Percentiles rank a stretch among this genome's conserved stretches.
phyloP scores from a whole-genome alignment of 768 basidiomycete species.

The Psilocybe cyanescens region DNA sequence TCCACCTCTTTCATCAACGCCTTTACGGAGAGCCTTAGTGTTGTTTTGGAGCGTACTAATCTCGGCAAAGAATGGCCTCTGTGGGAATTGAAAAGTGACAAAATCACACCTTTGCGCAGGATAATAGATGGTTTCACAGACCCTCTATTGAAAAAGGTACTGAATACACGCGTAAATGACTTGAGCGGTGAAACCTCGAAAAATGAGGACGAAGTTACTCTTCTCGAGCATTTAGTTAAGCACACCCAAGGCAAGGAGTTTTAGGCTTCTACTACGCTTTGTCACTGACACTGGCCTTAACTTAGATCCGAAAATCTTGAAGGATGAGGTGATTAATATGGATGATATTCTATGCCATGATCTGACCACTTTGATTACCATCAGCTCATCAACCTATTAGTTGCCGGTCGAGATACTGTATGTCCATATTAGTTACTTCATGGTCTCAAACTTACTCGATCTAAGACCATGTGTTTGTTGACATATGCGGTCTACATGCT shows the following conservation, averaged over 20 bases:
- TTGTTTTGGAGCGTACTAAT: neutral
- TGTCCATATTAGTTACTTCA: neutral
- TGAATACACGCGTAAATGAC: conserved; percentile 2
- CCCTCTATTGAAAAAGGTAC: conserved; percentile 16
- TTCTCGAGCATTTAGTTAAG: conserved; percentile 14
- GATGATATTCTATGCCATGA: too few species aligned
- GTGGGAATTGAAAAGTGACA: conserved; percentile 19
- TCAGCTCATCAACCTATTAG: conserved; percentile 47
- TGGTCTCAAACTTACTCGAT: neutral
- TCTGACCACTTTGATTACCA: neutral
- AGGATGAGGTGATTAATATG: conserved; percentile 35
- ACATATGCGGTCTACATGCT: conserved; percentile 49
- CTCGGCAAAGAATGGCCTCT: conserved; percentile 4
- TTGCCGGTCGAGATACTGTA: conserved; percentile 61
- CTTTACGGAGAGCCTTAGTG: conserved; percentile 5
- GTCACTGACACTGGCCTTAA: neutral
- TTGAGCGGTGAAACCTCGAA: neutral
- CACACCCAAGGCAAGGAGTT: conserved; percentile 42
- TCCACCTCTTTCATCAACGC: conserved; percentile 16
- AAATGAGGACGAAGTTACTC: neutral
- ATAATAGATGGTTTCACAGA: conserved; percentile 11
- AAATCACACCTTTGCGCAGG: conserved; percentile 3
- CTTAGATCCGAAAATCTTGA: conserved; percentile 36
- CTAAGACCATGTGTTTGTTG: conserved; percentile 41
- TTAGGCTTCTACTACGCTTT: neutral